Base-by-base conservation (phyloP, 805 yeast species). In the Hanseniaspora jakobsenii region DNA sequence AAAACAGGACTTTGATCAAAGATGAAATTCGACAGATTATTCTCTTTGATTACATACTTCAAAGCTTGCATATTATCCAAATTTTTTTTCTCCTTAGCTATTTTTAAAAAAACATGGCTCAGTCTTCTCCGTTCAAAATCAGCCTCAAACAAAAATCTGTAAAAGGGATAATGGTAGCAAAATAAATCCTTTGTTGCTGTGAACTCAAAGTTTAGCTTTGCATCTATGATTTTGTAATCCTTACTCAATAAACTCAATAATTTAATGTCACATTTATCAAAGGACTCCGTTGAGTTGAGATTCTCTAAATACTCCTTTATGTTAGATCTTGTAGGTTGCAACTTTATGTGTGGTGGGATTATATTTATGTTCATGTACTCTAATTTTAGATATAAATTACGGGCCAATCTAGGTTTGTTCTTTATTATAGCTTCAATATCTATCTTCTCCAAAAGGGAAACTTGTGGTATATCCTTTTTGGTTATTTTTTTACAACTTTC, bases 131-230 rank as follows among this genome's bases (percentile, higher is more conserved):
- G 34, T 3, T 18, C 6, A 22, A 29, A 10, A 12, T 42, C 46
- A 6, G 29, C 29, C 8, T 31, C 39, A 42, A 42, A 34, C 6
- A 42, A 7, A 17, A 19, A 12, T 29, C 31, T 34, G 17, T 26
- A 42, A 31, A 34, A 42, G 16, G 46, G 46, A 23, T 42, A 42
- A 19, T 42, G 46, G 17, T 35, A 42, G n/a, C 46, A 42, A 26
- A 35, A 42, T 12, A 42, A 10, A 23, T 42, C 31, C 9, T 27
- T 23, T 3, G 30, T 12, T 12, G 6, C 35, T 3, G 38, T 28
- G 19, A 42, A 42, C 12, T 42, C 46, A 22, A 28, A 35, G 14
- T 35, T 35, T 14, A 42, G 19, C 18, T 24, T 42, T 9, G 28
- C 35, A 26, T 42, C 39, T 3, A 29, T 10, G 6, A 42, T 28